Percentiles rank a stretch among this genome's conserved stretches.
These are phyloP conservation scores for Quercus glauca DNA, from an alignment of 306 rosid genomes.

Conservation along the genomic window DNA sequence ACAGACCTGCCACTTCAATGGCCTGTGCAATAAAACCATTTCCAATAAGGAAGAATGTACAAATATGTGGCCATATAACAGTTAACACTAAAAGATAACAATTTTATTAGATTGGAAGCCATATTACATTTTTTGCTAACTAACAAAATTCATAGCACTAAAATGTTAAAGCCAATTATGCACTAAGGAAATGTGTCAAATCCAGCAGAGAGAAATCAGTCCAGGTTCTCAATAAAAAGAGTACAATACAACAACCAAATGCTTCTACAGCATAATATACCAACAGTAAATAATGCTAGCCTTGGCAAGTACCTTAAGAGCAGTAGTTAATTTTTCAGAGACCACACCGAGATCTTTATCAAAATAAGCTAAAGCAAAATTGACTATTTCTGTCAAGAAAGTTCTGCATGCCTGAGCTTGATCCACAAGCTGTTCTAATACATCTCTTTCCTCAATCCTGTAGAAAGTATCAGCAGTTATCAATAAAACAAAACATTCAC, in stretches of 20 bases:
- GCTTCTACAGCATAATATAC: neutral
- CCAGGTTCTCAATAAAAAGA: constrained; percentile 12
- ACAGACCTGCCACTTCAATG: constrained; percentile 55
- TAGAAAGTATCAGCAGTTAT: constrained; percentile 14
- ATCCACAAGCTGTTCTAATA: constrained; percentile 56
- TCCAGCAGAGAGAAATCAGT: neutral
- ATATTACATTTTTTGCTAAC: constrained; percentile 6
- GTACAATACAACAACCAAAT: constrained; percentile 7
- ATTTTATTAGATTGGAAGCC: neutral
- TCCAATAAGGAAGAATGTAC: constrained; percentile 23
- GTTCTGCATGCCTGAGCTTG: constrained; percentile 60
- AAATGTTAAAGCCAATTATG: neutral
- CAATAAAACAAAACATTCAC: constrained; percentile 2
- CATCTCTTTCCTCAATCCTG: constrained; percentile 76
- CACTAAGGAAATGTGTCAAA: neutral
- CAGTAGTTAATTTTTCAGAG: constrained; percentile 52
- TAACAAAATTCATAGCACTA: constrained; percentile 8
- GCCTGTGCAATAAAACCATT: constrained; percentile 47
- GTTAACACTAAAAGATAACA: neutral
- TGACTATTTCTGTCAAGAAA: constrained; percentile 52
- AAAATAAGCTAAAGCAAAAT: constrained; percentile 37
- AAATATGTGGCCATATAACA: neutral
- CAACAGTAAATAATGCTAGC: neutral
- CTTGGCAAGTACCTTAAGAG: constrained; percentile 55
- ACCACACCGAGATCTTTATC: constrained; percentile 43